Percentiles rank a stretch among this genome's conserved stretches.
Conservation (phyloP, 2,329 filamentous ascomycete genomes). For the Colletotrichum trifolii region DNA sequence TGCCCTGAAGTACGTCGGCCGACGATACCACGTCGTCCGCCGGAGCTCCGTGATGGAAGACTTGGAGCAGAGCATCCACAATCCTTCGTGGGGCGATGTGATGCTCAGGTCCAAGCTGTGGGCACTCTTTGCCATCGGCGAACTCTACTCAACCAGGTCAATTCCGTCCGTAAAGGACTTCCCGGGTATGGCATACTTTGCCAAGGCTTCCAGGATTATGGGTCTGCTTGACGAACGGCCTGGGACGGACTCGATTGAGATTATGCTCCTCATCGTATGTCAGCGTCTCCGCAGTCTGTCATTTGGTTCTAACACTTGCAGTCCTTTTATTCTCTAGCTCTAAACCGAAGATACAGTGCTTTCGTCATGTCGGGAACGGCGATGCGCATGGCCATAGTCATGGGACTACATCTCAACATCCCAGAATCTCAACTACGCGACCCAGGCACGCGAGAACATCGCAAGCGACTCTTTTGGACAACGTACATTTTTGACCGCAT, state of each 20-base stretch:
- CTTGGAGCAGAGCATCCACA: constrained; percentile 50
- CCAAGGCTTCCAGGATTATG: constrained; percentile 51
- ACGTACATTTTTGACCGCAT: constrained; percentile 57
- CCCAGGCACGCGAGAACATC: constrained; percentile 49
- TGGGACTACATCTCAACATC: constrained; percentile 38
- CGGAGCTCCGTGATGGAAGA: constrained; percentile 49
- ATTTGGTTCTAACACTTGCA: constrained; percentile 37
- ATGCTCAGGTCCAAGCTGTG: constrained; percentile 53
- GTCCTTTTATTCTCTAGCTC: constrained; percentile 55
- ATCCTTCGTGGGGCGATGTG: constrained; percentile 46
- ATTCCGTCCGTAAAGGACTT: constrained; percentile 47
- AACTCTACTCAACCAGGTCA: constrained; percentile 55
- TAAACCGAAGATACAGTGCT: constrained; percentile 58
- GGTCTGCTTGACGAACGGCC: constrained; percentile 55
- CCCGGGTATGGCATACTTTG: constrained; percentile 57
- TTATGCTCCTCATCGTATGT: constrained; percentile 55
- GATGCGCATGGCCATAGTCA: constrained; percentile 52
- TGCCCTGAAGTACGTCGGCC: constrained; percentile 52
- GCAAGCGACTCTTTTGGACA: constrained; percentile 56
- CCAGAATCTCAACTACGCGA: constrained; percentile 51
- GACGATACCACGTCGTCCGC: constrained; percentile 54
- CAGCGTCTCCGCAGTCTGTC: neutral
- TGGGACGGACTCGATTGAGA: constrained; percentile 55
- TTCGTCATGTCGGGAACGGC: constrained; percentile 56
- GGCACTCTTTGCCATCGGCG: constrained; percentile 57